Conservation (phyloP, 257 asterid species). For the Plantago ovata region DNA sequence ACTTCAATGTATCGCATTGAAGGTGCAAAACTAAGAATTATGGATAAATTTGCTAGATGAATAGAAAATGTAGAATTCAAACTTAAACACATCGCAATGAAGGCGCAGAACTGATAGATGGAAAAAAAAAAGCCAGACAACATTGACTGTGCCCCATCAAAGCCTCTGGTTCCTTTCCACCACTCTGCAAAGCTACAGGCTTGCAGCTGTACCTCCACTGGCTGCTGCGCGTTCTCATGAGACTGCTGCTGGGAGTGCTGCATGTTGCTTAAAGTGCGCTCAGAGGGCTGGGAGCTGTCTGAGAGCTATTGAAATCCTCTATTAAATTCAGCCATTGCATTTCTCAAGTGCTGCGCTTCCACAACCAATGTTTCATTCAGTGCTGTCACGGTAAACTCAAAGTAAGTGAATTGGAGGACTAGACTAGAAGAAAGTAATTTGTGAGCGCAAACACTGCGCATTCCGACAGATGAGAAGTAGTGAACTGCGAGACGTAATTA, state of each 20-base stretch:
- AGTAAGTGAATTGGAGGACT: not conserved
- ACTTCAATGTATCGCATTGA: constrained; percentile 14
- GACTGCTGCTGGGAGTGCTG: constrained; percentile 43
- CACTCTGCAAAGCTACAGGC: constrained; percentile 25
- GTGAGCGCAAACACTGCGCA: not conserved
- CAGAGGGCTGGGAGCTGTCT: constrained; percentile 44
- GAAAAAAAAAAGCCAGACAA: too few species aligned
- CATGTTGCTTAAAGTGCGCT: constrained; percentile 24
- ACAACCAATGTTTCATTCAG: constrained; percentile 52
- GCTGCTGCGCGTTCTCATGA: too few species aligned
- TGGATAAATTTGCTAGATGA: too few species aligned
- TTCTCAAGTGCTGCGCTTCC: constrained; percentile 60
- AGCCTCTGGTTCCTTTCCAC: too few species aligned
- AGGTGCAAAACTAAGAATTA: constrained; percentile 29
- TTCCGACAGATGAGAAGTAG: not conserved
- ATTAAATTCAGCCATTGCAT: constrained; percentile 30
- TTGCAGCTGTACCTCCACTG: constrained; percentile 27
- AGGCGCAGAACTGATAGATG: too few species aligned
- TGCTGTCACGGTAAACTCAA: constrained; percentile 31
- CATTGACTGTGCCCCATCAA: too few species aligned
- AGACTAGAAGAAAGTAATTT: not conserved
- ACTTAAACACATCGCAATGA: too few species aligned
- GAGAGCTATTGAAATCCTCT: constrained; percentile 41
- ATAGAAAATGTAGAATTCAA: too few species aligned
- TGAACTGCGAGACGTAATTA: not conserved